phyloP scores from a whole-genome alignment of 192 early-diverging fungal species.

The Umbelopsis sp. region DNA sequence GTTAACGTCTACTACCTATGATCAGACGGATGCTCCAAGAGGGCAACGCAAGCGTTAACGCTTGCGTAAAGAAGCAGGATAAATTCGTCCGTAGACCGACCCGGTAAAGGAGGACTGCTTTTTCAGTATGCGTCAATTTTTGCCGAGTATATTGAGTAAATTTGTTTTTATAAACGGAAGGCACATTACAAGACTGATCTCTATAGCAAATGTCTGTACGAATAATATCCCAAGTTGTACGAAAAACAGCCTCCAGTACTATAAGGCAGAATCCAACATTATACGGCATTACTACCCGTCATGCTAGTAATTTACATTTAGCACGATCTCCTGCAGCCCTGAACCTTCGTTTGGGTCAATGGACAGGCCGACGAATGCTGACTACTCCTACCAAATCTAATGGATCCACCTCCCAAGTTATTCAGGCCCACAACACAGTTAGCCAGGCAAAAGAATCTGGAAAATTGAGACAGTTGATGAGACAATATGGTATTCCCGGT shows the following conservation, averaged over 20 bases:
- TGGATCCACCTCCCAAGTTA: not conserved
- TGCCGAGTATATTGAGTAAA: too few species aligned
- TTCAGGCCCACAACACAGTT: not conserved
- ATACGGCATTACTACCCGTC: not conserved
- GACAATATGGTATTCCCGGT: constrained; percentile 52
- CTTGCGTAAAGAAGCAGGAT: too few species aligned
- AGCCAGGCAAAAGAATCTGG: not conserved
- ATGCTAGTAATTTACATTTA: not conserved
- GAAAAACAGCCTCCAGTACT: not conserved
- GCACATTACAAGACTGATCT: too few species aligned
- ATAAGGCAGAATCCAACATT: not conserved
- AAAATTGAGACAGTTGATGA: constrained; percentile 36
- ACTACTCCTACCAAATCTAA: not conserved
- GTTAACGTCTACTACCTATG: too few species aligned
- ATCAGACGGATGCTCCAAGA: too few species aligned
- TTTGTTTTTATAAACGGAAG: too few species aligned
- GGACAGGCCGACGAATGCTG: not conserved
- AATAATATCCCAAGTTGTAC: not conserved
- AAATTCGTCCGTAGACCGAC: too few species aligned
- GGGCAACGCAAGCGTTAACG: too few species aligned
- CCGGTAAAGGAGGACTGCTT: too few species aligned
- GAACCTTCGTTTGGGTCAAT: not conserved
- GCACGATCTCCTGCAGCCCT: not conserved
- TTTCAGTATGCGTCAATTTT: too few species aligned
- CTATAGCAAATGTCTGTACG: not conserved